Conservation (phyloP, 345 rosid genomes). For the Corchorus capsularis region DNA sequence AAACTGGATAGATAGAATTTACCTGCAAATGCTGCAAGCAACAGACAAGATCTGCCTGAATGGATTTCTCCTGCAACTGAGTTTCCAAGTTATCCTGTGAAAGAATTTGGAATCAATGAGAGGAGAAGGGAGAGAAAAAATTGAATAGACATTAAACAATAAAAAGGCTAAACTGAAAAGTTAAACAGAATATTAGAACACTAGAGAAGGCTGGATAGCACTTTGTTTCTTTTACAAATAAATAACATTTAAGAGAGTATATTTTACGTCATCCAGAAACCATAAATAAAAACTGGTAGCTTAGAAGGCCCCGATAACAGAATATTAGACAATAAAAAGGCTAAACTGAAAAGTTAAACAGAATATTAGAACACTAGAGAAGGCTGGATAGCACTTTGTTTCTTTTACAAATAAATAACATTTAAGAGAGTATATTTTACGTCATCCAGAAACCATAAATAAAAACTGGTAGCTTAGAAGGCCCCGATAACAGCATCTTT, state of each 20-base stretch:
- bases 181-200: background rate
- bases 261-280: background rate
- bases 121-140: conserved; percentile 1
- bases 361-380: background rate
- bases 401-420: background rate
- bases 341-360: background rate
- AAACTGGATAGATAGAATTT: conserved; percentile 5
- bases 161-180: background rate
- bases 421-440: background rate
- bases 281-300: background rate
- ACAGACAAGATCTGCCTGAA: conserved; percentile 78
- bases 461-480: background rate
- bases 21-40: conserved; percentile 97
- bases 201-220: background rate
- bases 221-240: background rate
- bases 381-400: background rate
- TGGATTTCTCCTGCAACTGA: conserved; percentile 60
- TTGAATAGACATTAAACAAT: background rate
- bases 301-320: background rate
- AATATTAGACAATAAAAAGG: no score
- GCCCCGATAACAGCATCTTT: background rate
- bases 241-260: background rate
- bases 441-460: background rate
- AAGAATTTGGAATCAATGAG: conserved; percentile 15
- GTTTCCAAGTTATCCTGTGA: conserved; percentile 63